A percentile compares a stretch with the other conserved stretches of the same genome.
Evolutionary conservation across 805 yeast genomes (phyloP).

Genomic region (Lachancea quebecensis): DNA sequence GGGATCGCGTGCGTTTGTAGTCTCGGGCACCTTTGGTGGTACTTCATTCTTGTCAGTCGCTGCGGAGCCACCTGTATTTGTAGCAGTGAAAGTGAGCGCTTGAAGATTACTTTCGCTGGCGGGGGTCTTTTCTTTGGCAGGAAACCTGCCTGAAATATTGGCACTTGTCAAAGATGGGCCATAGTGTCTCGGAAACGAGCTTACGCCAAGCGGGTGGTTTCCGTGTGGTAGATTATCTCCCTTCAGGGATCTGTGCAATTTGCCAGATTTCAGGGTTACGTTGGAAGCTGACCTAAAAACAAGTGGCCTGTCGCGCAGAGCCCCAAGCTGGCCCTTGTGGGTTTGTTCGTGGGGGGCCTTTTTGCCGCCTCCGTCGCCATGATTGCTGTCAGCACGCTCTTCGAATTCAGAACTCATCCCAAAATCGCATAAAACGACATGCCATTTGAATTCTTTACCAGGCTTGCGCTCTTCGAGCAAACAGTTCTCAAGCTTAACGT

Average conservation of each 20-base stretch:
- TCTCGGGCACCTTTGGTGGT: not conserved
- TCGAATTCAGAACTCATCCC: slow-evolving; percentile 56
- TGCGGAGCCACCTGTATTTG: not conserved
- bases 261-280: slow-evolving; percentile 4
- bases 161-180: slow-evolving; percentile 27
- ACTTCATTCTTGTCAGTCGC: not conserved
- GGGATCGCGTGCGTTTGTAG: slow-evolving; percentile 30
- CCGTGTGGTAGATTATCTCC: slow-evolving; percentile 29
- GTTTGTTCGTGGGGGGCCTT: not conserved
- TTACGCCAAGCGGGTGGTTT: slow-evolving; percentile 29
- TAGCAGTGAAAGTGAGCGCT: not conserved
- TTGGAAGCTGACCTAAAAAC: slow-evolving; percentile 32
- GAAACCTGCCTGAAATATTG: not conserved
- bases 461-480: slow-evolving; percentile 41
- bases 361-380: not conserved
- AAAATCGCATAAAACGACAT: slow-evolving; percentile 71
- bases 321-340: slow-evolving; percentile 7
- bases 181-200: slow-evolving; percentile 22
- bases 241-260: slow-evolving; percentile 20
- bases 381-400: not conserved
- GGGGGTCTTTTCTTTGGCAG: not conserved
- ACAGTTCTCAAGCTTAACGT: slow-evolving; percentile 76
- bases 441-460: slow-evolving; percentile 19
- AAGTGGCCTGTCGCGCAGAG: slow-evolving; percentile 22
- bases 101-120: not conserved